Percentiles rank a stretch among this genome's conserved stretches.
phyloP scores from a whole-genome alignment of 1,139 yeast species.

The Keqinozyma sinolaborantium region DNA sequence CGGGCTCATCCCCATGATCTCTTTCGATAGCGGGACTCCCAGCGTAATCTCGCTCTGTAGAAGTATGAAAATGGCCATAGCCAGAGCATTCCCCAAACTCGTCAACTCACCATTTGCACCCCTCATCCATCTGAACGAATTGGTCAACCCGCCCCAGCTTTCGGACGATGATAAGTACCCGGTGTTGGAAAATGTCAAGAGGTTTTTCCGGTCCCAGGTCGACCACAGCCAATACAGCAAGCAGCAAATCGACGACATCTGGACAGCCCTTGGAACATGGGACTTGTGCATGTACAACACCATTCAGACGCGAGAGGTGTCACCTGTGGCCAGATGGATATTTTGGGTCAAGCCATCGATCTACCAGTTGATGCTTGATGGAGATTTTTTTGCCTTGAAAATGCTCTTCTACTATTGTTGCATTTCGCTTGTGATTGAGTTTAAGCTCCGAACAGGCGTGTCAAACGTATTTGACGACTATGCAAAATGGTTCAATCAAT shows the following conservation, averaged over 20 bases:
- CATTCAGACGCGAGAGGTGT: background rate
- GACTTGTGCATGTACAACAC: background rate
- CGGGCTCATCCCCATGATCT: conserved; percentile 21
- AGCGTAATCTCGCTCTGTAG: background rate
- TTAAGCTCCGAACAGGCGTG: conserved; percentile 1
- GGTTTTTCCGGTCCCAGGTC: background rate
- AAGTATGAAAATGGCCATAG: background rate
- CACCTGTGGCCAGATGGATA: conserved; percentile 23
- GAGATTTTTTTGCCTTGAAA: conserved; percentile 21
- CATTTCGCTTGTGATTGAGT: conserved; percentile 11
- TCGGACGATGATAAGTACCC: background rate
- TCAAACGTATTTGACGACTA: conserved; percentile 25
- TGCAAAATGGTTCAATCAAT: conserved; percentile 15
- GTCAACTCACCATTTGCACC: background rate
- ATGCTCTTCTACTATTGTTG: conserved; percentile 19
- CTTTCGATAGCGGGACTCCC: conserved; percentile 8
- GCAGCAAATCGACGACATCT: background rate
- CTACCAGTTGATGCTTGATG: conserved; percentile 10
- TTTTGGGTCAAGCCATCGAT: conserved; percentile 12
- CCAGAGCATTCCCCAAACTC: background rate
- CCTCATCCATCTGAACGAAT: background rate
- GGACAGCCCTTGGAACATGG: background rate
- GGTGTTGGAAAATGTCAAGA: background rate
- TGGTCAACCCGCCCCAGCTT: background rate
- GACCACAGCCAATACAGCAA: background rate